Percentiles rank a stretch among this genome's conserved stretches.
Evolutionary conservation across 805 yeast species (phyloP).

Genomic region (Blastobotrys americana): DNA sequence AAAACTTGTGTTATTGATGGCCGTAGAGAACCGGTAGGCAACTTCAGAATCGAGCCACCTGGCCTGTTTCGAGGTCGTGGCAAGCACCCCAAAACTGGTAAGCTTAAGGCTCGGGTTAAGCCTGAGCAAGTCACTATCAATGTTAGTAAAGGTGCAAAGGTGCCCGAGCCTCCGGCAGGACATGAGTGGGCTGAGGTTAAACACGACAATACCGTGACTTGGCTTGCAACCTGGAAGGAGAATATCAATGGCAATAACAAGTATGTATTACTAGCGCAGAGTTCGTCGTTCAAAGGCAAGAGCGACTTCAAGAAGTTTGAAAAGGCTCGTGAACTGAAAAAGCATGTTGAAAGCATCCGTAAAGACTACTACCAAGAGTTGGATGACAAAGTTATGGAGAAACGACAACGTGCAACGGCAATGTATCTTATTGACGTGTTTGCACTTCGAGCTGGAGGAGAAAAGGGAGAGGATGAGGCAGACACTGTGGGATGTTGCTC

Average conservation of each 20-base stretch:
- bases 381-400: constrained; percentile 69
- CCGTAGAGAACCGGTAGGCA: constrained; percentile 85
- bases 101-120: constrained; percentile 70
- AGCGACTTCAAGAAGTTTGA: constrained; percentile 89
- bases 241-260: constrained; percentile 77
- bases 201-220: constrained; percentile 84
- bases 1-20: constrained; percentile 79
- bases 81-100: constrained; percentile 94
- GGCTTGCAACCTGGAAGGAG: constrained; percentile 98
- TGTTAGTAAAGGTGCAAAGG: constrained; percentile 58
- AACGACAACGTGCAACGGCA: constrained; percentile 89
- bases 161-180: constrained; percentile 82
- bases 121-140: constrained; percentile 90
- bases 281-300: constrained; percentile 83
- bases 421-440: constrained; percentile 86
- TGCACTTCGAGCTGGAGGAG: constrained; percentile 97
- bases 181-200: constrained; percentile 85
- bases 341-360: constrained; percentile 66
- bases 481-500: constrained; percentile 98
- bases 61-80: constrained; percentile 95
- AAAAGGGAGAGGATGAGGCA: constrained; percentile 94
- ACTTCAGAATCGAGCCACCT: constrained; percentile 93
- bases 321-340: constrained; percentile 78
- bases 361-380: constrained; percentile 63
- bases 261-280: constrained; percentile 87